A percentile compares a stretch with the other conserved stretches of the same genome.
Evolutionary conservation across 345 rosid genomes (phyloP).

Genomic region (Euphorbia tirucalli): DNA sequence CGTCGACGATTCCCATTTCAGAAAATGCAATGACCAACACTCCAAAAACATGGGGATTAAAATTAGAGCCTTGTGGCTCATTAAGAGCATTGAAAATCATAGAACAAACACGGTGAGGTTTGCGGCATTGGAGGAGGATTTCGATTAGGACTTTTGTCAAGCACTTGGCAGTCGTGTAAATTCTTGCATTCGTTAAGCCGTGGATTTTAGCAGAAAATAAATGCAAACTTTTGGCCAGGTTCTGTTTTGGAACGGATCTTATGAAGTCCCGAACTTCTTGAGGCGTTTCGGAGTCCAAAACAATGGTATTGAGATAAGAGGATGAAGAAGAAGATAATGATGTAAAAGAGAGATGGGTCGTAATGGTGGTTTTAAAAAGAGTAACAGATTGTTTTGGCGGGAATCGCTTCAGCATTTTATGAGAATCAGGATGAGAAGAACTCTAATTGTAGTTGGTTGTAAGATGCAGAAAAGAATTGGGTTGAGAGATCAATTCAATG

Average conservation of each 20-base stretch:
- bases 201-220: constrained; percentile 36
- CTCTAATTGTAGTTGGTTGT: neutral
- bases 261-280: constrained; percentile 42
- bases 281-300: constrained; percentile 42
- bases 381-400: constrained; percentile 29
- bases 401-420: constrained; percentile 47
- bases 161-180: constrained; percentile 49
- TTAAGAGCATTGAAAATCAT: constrained; percentile 44
- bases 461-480: neutral
- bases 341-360: constrained; percentile 16
- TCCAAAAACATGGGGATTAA: constrained; percentile 46
- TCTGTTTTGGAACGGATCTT: constrained; percentile 25
- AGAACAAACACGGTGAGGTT: constrained; percentile 26
- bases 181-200: constrained; percentile 31
- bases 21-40: constrained; percentile 48
- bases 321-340: constrained; percentile 16
- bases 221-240: constrained; percentile 27
- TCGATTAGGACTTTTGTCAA: constrained; percentile 60
- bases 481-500: too few relatives aligned
- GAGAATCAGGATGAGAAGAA: neutral
- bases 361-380: constrained; percentile 6
- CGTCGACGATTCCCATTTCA: constrained; percentile 54
- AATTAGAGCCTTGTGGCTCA: constrained; percentile 24
- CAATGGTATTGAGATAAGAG: constrained; percentile 35
- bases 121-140: constrained; percentile 32